These are phyloP conservation scores for Chondrus crispus DNA, from an alignment of 23 red algal genomes.

Conservation along the genomic window DNA sequence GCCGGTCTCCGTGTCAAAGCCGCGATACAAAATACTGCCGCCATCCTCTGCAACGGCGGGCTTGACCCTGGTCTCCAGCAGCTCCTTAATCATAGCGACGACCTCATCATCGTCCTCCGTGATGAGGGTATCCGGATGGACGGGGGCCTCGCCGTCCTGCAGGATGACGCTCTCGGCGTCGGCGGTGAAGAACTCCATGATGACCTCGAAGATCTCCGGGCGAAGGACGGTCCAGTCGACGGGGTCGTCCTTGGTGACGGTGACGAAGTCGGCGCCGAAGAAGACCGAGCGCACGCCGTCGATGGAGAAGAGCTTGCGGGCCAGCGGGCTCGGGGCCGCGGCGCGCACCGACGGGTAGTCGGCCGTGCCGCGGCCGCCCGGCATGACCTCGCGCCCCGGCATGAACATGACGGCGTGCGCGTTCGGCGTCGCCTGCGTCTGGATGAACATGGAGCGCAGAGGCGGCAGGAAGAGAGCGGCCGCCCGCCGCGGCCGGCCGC, in stretches of 20 bases:
- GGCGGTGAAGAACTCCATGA: slow-evolving; percentile 84
- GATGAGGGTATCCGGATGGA: slow-evolving; percentile 59
- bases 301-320: slow-evolving; percentile 72
- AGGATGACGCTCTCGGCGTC: slow-evolving; percentile 23
- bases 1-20: slow-evolving; percentile 75
- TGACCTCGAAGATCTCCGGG: slow-evolving; percentile 92
- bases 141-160: not conserved
- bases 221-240: slow-evolving; percentile 84
- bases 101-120: slow-evolving; percentile 80
- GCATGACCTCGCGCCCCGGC: slow-evolving; percentile 88
- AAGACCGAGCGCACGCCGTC: slow-evolving; percentile 85
- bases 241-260: slow-evolving; percentile 79
- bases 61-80: slow-evolving; percentile 95
- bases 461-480: too few relatives aligned
- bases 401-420: slow-evolving; percentile 94
- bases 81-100: slow-evolving; percentile 99
- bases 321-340: slow-evolving; percentile 66
- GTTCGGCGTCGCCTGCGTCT: slow-evolving; percentile 92
- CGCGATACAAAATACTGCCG: slow-evolving; percentile 92
- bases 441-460: slow-evolving; percentile 76
- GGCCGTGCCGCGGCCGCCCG: slow-evolving; percentile 35
- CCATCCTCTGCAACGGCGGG: slow-evolving; percentile 98
- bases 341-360: slow-evolving; percentile 69
- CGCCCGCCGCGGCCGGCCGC: too few relatives aligned
- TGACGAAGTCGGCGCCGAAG: slow-evolving; percentile 91